These are phyloP conservation scores for Penicillium sp. DNA, from an alignment of 2,329 filamentous ascomycete species.

Conservation along the genomic window DNA sequence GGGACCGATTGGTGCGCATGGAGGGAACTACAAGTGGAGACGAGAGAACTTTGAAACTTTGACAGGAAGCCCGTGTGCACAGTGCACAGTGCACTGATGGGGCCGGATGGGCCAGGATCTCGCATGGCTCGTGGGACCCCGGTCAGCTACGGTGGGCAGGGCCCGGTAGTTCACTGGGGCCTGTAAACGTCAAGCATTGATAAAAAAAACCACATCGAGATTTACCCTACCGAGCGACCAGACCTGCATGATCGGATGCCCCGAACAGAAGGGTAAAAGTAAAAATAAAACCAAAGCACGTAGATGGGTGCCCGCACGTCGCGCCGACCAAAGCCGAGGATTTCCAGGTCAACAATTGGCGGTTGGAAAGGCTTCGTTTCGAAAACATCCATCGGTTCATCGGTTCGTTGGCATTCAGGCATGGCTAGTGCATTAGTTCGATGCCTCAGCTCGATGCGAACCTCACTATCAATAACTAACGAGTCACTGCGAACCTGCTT, in stretches of 20 bases:
- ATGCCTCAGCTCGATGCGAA: conserved; percentile 7
- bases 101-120: not conserved
- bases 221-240: not conserved
- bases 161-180: not conserved
- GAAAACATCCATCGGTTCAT: not conserved
- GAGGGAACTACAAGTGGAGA: conserved; percentile 14
- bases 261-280: not conserved
- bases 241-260: conserved; percentile 5
- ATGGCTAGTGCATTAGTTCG: not conserved
- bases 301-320: not conserved
- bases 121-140: conserved; percentile 17
- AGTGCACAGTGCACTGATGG: not conserved
- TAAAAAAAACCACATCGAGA: not conserved
- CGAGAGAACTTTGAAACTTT: not conserved
- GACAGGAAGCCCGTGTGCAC: not conserved
- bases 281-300: not conserved
- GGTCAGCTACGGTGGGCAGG: conserved; percentile 5
- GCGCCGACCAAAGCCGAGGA: conserved; percentile 1
- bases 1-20: conserved; percentile 21
- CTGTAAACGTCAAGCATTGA: not conserved
- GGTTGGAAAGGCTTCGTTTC: not conserved
- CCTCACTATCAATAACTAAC: not conserved
- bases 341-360: not conserved
- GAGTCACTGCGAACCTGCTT: no score
- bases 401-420: not conserved